These are phyloP conservation scores for Podospora bellae-mahoneyi DNA, from an alignment of 495 filamentous ascomycete species.

Conservation along the genomic window DNA sequence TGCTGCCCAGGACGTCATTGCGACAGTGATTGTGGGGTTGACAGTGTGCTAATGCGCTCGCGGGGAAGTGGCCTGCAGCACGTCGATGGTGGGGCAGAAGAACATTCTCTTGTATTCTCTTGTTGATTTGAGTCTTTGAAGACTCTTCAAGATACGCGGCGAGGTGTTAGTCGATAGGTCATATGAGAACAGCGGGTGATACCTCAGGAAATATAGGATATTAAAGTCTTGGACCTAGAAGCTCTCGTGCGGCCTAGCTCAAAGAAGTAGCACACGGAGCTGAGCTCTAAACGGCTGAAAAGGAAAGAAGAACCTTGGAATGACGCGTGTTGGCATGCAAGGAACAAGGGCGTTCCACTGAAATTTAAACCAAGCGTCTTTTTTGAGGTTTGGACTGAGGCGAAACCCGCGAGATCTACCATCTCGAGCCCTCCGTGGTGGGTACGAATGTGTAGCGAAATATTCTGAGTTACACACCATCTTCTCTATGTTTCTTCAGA, in stretches of 20 bases:
- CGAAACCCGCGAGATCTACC: neutral
- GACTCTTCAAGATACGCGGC: no score
- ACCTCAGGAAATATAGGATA: neutral
- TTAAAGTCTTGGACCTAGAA: neutral
- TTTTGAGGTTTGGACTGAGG: neutral
- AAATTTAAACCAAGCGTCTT: neutral
- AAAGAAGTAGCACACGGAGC: neutral
- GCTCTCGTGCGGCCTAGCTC: neutral
- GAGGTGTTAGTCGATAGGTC: neutral
- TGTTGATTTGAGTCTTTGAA: no score
- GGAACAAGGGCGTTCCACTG: constrained; percentile 1
- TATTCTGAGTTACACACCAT: constrained; percentile 4
- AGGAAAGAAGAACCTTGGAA: neutral
- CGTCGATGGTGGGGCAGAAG: neutral
- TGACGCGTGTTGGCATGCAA: neutral
- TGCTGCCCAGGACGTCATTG: constrained; percentile 16
- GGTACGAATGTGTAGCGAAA: constrained; percentile 2
- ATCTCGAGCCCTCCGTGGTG: neutral
- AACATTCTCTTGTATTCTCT: neutral
- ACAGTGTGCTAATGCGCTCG: neutral
- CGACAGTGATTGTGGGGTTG: neutral
- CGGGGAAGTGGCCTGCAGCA: constrained; percentile 29
- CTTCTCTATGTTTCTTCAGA: neutral
- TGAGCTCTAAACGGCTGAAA: neutral
- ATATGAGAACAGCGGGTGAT: neutral